Percentiles rank a stretch among this genome's conserved stretches.
Evolutionary conservation across 129 eudicot species (phyloP).

Genomic region (Logfia minima): DNA sequence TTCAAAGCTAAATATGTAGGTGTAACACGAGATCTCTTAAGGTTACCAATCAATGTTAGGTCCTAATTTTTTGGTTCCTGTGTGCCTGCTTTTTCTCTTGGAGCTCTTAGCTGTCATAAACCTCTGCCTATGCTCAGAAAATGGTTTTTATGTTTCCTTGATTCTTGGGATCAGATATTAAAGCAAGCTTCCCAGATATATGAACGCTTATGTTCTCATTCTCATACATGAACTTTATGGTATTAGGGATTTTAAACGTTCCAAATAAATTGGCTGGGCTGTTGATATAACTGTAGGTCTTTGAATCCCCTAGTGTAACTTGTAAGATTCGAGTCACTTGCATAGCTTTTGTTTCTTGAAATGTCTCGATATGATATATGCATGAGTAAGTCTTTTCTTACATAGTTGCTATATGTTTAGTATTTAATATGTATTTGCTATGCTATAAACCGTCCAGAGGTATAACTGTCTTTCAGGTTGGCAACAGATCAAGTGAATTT

Average conservation of each 20-base stretch:
- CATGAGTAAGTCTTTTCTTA: conserved; percentile 14
- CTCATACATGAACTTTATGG: neutral
- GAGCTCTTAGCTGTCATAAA: neutral
- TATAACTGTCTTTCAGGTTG: conserved; percentile 58
- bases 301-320: conserved; percentile 14
- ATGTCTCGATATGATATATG: conserved; percentile 1
- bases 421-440: neutral
- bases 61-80: no score
- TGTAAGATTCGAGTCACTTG: conserved; percentile 19
- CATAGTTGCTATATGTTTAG: neutral
- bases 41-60: neutral
- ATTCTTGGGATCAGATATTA: neutral
- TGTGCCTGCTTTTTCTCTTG: neutral
- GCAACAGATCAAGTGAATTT: conserved; percentile 96
- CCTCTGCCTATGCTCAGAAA: neutral
- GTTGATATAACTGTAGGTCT: conserved; percentile 3
- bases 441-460: conserved; percentile 15
- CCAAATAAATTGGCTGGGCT: conserved; percentile 13
- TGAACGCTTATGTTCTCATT: neutral
- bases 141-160: neutral
- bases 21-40: neutral
- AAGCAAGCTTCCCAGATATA: neutral
- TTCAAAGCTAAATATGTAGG: conserved; percentile 4
- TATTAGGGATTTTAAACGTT: neutral
- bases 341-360: neutral